Evolutionary conservation across 78 protist species (phyloP).

Genomic region (Chrysochromulina parva): DNA sequence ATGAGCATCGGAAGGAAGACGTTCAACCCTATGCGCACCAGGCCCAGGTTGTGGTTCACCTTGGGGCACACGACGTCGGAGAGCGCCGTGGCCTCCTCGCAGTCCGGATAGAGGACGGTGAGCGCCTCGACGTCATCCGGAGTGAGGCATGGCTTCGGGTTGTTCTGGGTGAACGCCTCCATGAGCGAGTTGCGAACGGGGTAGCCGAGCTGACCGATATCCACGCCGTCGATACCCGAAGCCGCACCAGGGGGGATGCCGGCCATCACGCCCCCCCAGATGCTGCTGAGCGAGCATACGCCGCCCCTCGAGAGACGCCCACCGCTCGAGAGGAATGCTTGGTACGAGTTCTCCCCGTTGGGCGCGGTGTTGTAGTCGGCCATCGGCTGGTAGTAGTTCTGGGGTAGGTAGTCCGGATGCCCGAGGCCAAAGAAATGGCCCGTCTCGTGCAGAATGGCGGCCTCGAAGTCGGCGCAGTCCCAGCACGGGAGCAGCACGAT

Average conservation of each 20-base stretch:
- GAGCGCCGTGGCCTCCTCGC: not conserved
- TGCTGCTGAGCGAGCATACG: no score
- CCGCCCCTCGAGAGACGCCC: no score
- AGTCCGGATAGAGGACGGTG: not conserved
- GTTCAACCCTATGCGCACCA: no score
- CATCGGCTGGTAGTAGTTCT: not conserved
- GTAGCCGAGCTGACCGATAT: not conserved
- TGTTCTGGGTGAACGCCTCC: not conserved
- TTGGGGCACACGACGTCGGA: no score
- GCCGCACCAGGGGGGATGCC: no score
- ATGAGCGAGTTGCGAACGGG: not conserved
- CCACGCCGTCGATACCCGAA: no score
- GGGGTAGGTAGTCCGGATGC: not conserved
- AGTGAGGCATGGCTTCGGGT: not conserved
- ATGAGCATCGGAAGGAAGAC: no score
- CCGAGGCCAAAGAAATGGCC: not conserved
- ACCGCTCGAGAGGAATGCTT: no score
- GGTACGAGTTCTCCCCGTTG: no score
- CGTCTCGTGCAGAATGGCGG: not conserved
- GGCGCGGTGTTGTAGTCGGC: no score
- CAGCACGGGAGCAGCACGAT: not conserved
- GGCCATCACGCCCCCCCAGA: no score
- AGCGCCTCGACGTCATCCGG: not conserved
- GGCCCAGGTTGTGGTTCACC: no score
- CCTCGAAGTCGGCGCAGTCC: not conserved